A percentile compares a stretch with the other conserved stretches of the same genome.
Conservation (phyloP, 208 protist species). For the Wallacemonas sp. region DNA sequence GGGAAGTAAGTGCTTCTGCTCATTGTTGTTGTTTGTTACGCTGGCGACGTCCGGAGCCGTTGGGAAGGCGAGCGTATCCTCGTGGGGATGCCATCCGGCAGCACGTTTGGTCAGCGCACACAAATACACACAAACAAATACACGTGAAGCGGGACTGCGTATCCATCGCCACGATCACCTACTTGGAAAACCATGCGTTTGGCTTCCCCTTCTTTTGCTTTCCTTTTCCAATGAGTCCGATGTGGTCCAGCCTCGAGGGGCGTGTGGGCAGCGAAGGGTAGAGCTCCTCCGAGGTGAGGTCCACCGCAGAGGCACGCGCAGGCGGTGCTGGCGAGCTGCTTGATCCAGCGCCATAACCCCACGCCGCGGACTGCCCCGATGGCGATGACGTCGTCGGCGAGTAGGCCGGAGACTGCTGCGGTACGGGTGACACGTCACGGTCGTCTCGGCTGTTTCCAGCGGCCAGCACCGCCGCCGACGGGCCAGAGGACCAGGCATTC, state of each 20-base stretch:
- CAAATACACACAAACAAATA: too few relatives aligned
- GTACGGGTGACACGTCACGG: too few relatives aligned
- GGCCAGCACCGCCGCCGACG: conserved; percentile 4
- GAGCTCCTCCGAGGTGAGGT: conserved; percentile 32
- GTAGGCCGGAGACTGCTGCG: too few relatives aligned
- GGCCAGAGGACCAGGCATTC: background rate
- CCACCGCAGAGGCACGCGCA: conserved; percentile 12
- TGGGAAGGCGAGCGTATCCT: too few relatives aligned
- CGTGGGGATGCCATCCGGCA: too few relatives aligned
- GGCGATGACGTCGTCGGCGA: background rate
- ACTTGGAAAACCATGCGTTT: conserved; percentile 51
- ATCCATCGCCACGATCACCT: background rate
- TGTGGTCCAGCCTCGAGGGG: conserved; percentile 1
- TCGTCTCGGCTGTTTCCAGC: too few relatives aligned
- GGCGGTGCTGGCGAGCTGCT: too few relatives aligned
- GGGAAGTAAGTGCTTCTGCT: conserved; percentile 2
- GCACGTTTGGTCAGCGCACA: too few relatives aligned
- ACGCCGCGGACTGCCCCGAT: too few relatives aligned
- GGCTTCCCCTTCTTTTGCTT: conserved; percentile 24
- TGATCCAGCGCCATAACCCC: too few relatives aligned
- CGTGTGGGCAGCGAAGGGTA: conserved; percentile 47
- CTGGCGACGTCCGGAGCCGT: too few relatives aligned
- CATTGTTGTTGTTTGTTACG: background rate
- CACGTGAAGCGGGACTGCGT: too few relatives aligned
- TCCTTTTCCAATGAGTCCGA: conserved; percentile 15